Evolutionary conservation across 495 filamentous ascomycete species (phyloP), one percentile per base, ranked within the genome.

Genomic region (Tuber aestivum): DNA sequence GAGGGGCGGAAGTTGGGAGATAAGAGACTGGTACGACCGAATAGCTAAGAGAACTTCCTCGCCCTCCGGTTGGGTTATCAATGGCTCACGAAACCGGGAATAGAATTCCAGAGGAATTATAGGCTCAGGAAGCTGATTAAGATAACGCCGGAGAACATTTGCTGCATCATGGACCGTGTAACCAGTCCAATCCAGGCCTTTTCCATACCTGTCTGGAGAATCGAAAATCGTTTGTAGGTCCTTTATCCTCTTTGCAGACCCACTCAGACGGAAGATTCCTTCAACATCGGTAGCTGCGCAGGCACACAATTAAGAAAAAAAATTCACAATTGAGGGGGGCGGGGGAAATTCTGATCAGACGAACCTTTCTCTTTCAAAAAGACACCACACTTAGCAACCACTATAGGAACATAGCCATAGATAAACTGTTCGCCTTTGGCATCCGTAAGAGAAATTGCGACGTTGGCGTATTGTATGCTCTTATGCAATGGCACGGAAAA

Each of bases 121-220:
- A 1, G 95, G 95, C 83, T 99, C 95, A 8, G 91, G 95, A 27
- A 99, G 86, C 82, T 95, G 92, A 84, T 97, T 98, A 74, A 99
- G 87, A 82, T 98, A 99, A 76, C 95, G 90, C 74, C 96, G 90
- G 56, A 99, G 89, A 70, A 99, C 95, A 81, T 97, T 98, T 79
- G 95, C 95, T 27, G 95, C 95, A 89, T 99, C 95, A 85, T 99
- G 95, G 23, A 99, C 95, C 1, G 96, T 99, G 85, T 97, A 99
- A 23, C 95, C 95, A 69, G 92, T 91, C 95, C 95, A 99, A 82
- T 97, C 92, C 65, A 98, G 85, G 23, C 95, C 95, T 84, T 99
- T 99, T 45, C 95, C 95, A 83, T 97, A 99, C 72, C 94, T 89
- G 80, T 97, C 95, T 44, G 95, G 96, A 0, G 95, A 96, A 82